Conservation (phyloP, 257 asterid species). For the Nicotiana sylvestris region DNA sequence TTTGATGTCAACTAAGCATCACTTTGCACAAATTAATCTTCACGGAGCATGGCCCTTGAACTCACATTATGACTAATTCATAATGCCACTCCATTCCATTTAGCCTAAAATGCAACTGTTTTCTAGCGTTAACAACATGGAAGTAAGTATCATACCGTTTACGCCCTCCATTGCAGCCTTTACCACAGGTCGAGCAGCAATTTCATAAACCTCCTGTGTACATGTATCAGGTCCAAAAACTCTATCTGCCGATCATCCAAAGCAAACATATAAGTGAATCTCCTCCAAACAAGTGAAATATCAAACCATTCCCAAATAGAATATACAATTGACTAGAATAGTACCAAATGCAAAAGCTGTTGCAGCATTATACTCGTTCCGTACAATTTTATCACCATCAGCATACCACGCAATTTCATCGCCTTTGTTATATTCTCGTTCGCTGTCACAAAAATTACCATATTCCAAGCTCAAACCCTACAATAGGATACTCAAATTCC, state of each 20-base stretch:
- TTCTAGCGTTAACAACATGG: neutral
- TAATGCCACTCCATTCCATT: neutral
- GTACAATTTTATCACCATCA: constrained; percentile 74
- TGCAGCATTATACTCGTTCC: constrained; percentile 79
- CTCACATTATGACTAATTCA: neutral
- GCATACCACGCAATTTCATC: constrained; percentile 94
- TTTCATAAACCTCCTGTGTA: constrained; percentile 89
- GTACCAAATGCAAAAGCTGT: constrained; percentile 94
- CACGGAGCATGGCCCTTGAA: neutral
- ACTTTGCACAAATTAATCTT: neutral
- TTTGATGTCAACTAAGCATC: neutral
- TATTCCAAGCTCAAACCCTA: constrained; percentile 33
- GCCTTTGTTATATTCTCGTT: constrained; percentile 85
- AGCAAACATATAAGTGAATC: neutral
- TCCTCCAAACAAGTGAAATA: neutral
- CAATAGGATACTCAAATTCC: constrained; percentile 16
- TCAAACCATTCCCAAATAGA: constrained; percentile 1
- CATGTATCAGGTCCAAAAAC: constrained; percentile 76
- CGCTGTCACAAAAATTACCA: constrained; percentile 49
- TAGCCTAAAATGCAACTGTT: neutral
- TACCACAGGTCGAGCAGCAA: constrained; percentile 93
- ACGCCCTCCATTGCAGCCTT: constrained; percentile 98
- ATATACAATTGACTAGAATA: constrained; percentile 11
- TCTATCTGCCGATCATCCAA: constrained; percentile 47
- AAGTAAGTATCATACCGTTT: constrained; percentile 54